These are phyloP conservation scores for Aspergillus carbonarius DNA, from an alignment of 2,329 filamentous ascomycete species.

Conservation along the genomic window DNA sequence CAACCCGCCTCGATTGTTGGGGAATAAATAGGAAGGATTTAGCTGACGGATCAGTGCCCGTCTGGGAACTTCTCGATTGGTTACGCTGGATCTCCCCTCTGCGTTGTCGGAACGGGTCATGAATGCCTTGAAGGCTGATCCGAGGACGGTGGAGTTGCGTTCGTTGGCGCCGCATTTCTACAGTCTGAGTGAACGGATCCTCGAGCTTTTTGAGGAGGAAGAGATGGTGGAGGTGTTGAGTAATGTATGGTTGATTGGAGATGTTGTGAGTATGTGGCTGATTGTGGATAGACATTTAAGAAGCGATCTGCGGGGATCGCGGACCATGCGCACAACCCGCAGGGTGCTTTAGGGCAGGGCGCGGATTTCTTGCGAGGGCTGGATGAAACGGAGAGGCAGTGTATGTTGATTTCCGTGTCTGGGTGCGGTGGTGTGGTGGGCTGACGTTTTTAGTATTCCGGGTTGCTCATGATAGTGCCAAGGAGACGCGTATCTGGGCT, in stretches of 20 bases:
- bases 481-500: slow-evolving; percentile 68
- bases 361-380: slow-evolving; percentile 83
- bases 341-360: slow-evolving; percentile 64
- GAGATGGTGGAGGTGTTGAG: slow-evolving; percentile 71
- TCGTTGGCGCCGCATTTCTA: slow-evolving; percentile 87
- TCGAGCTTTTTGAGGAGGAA: slow-evolving; percentile 90
- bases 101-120: slow-evolving; percentile 77
- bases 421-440: not conserved
- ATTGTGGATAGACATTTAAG: slow-evolving; percentile 67
- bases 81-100: slow-evolving; percentile 77
- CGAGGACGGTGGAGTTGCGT: slow-evolving; percentile 78
- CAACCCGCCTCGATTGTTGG: too few relatives aligned
- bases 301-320: slow-evolving; percentile 77
- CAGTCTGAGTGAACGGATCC: slow-evolving; percentile 75
- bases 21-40: too few relatives aligned
- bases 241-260: slow-evolving; percentile 36
- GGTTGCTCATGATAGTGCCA: slow-evolving; percentile 71
- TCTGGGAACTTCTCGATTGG: slow-evolving; percentile 56
- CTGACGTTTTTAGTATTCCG: slow-evolving; percentile 59
- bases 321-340: slow-evolving; percentile 83
- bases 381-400: slow-evolving; percentile 81
- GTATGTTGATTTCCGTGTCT: slow-evolving; percentile 37
- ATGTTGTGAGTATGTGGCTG: not conserved
- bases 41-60: slow-evolving; percentile 37
- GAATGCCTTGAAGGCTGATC: slow-evolving; percentile 87